These are phyloP conservation scores for Cutaneotrichosporon sp. DNA, from an alignment of 1,284 basidiomycete genomes.

Conservation along the genomic window DNA sequence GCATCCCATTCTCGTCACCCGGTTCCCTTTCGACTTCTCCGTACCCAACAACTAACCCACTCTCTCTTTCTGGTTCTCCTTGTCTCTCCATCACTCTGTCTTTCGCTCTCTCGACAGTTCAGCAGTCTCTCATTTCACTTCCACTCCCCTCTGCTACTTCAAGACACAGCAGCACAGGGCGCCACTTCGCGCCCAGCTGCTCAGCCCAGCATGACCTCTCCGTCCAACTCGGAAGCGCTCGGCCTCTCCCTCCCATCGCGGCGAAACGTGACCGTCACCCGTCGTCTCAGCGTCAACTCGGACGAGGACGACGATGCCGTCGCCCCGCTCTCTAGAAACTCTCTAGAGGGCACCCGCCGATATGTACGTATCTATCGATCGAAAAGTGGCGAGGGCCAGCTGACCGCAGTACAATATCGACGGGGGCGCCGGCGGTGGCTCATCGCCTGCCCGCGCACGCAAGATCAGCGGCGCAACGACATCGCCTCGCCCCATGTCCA, in stretches of 20 bases:
- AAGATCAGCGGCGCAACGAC: constrained; percentile 12
- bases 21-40: too few species aligned
- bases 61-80: too few species aligned
- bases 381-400: background rate
- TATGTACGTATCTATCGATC: constrained; percentile 12
- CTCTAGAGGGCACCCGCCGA: constrained; percentile 20
- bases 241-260: constrained; percentile 18
- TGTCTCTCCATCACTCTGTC: too few species aligned
- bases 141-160: too few species aligned
- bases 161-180: too few species aligned
- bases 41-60: too few species aligned
- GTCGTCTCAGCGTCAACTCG: constrained; percentile 13
- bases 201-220: constrained; percentile 10
- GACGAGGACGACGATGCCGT: constrained; percentile 19
- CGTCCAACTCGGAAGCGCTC: constrained; percentile 8
- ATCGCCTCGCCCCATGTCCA: constrained; percentile 9
- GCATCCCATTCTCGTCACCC: too few species aligned
- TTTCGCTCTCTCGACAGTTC: too few species aligned
- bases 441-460: background rate
- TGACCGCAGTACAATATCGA: constrained; percentile 10
- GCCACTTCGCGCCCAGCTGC: background rate
- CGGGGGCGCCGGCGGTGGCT: background rate
- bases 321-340: constrained; percentile 14
- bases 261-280: constrained; percentile 18
- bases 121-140: too few species aligned